Base-by-base conservation (phyloP, 2,329 filamentous ascomycete genomes). In the Talaromyces verruculosus region DNA sequence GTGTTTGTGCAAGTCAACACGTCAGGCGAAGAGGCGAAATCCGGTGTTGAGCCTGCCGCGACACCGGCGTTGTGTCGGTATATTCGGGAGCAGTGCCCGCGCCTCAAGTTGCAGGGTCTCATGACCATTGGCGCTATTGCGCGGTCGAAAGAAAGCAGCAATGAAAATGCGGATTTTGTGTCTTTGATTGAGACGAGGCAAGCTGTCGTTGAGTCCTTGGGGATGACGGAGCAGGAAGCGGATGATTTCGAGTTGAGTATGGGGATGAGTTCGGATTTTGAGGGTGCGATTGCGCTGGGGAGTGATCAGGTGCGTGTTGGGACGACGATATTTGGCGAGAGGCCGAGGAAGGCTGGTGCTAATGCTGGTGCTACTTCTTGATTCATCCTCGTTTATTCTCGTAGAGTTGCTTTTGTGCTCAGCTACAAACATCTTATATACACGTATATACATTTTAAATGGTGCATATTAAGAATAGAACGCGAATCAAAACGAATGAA, bases 111-210 rank as follows among this genome's bases (percentile, higher is more conserved):
- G 2, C 84, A 90, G 35, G 95, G 95, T 0, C 79, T 99, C 43
- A 99, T 99, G 95, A 99, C 95, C 1, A 98, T 99, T 74, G 95
- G 95, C 0, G 93, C 94, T 19, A 96, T 98, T 76, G 94, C 93
- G 59, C 82, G 94, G 68, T 95, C 91, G 71, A 85, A 87, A 72
- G 91, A 87, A 17, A 88, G 88, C 2, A 80, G 85, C 0, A 89
- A 83, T n/a, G 90, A 94, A 79, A 98, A 98, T 76, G 92, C 96
- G 77, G 95, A 99, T 79, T 98, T 98, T 75, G 77, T 88, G 4
- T 76, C 81, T 4, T 78, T 99, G 74, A 83, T 81, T 61, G 84
- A 89, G 73, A 89, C 91, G 75, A 83, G 91, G 65, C 91, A 96
- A 76, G 78, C 86, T 15, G 87, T 97, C 1, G 86, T 84, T 2